Base-by-base conservation (phyloP, 1,284 basidiomycete genomes). In the Ganoderma meredithae region DNA sequence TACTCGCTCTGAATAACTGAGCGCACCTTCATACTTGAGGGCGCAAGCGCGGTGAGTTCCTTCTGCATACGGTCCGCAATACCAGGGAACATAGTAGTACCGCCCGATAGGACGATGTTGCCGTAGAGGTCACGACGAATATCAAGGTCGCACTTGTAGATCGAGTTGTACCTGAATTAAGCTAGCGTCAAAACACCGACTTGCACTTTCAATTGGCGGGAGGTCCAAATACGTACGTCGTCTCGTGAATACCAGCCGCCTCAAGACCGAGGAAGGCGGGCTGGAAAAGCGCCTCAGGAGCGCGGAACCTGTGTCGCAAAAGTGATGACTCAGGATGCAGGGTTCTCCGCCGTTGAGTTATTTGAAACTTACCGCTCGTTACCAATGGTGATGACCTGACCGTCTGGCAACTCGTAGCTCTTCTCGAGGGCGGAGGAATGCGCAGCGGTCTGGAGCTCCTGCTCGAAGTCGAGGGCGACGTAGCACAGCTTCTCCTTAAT, bases 401-500 rank as follows among this genome's bases (percentile, higher is more conserved):
- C 96, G 79, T 98, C 96, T 71, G 96, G 96, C 74, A 98, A 88
- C 83, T 98, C 96, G 84, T 98, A 98, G 79, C 89, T 93, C 90
- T 97, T 98, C 86, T 97, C 96, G 68, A 97, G 84, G 60, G 95
- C 91, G 67, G 95, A 96, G 36, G 95, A 96, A 81, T 96, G 94
- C 72, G 94, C 92, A 56, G 96, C 95, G 55, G 94, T 96, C 85
- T 95, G 93, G 76, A 98, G 87, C 85, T 98, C 96, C 84, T 98
- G 94, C 83, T 97, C 95, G 79, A 97, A 98, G 86, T 98, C 96
- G 75, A 97, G 90, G 49, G 96, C 96, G 77, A 98, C 95, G 83
- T 98, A 98, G 86, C 96, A 97, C 62, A 98, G 90, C 87, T 97
- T 97, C 89, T 98, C 96, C 89, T 98, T 98, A 88, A 98, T 97